Conservation (phyloP, 495 filamentous ascomycete species). For the Cercophora newfieldiana region DNA sequence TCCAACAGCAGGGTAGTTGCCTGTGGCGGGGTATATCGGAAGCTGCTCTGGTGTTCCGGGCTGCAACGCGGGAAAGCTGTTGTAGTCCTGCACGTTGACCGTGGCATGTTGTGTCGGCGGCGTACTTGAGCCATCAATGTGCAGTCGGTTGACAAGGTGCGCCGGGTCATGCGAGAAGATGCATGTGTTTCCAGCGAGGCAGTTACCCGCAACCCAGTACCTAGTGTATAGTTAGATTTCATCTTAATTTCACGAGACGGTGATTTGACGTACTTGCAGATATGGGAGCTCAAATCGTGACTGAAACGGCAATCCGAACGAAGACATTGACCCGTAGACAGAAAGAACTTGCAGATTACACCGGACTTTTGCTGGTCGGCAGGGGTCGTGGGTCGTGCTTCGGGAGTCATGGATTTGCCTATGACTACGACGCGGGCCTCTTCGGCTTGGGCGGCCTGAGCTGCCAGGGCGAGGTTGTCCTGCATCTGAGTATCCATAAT, state of each 20-base stretch:
- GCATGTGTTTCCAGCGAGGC: slow-evolving; percentile 90
- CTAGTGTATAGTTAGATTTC: slow-evolving; percentile 47
- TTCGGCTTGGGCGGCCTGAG: slow-evolving; percentile 44
- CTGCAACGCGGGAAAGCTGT: slow-evolving; percentile 84
- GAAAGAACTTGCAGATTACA: slow-evolving; percentile 93
- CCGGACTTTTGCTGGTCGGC: slow-evolving; percentile 69
- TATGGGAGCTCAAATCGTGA: slow-evolving; percentile 89
- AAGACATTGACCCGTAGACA: slow-evolving; percentile 88
- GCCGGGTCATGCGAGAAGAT: slow-evolving; percentile 97
- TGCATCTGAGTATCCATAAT: slow-evolving; percentile 67
- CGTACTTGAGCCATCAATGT: slow-evolving; percentile 61
- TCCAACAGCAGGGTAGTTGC: slow-evolving; percentile 50
- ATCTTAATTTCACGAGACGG: slow-evolving; percentile 3
- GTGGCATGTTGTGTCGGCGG: slow-evolving; percentile 60
- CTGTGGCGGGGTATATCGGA: slow-evolving; percentile 51
- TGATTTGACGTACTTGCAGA: slow-evolving; percentile 84
- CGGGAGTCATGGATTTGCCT: slow-evolving; percentile 84
- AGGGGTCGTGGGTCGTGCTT: slow-evolving; percentile 70
- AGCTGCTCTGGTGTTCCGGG: slow-evolving; percentile 60
- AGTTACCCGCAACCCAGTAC: slow-evolving; percentile 97
- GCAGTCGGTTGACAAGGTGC: slow-evolving; percentile 67
- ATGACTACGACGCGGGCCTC: slow-evolving; percentile 67
- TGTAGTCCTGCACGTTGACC: slow-evolving; percentile 84
- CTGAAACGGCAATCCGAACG: slow-evolving; percentile 96
- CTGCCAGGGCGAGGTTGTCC: slow-evolving; percentile 42